These are phyloP conservation scores for Trichoderma endophyticum DNA, from an alignment of 2,329 filamentous ascomycete species.

Conservation along the genomic window DNA sequence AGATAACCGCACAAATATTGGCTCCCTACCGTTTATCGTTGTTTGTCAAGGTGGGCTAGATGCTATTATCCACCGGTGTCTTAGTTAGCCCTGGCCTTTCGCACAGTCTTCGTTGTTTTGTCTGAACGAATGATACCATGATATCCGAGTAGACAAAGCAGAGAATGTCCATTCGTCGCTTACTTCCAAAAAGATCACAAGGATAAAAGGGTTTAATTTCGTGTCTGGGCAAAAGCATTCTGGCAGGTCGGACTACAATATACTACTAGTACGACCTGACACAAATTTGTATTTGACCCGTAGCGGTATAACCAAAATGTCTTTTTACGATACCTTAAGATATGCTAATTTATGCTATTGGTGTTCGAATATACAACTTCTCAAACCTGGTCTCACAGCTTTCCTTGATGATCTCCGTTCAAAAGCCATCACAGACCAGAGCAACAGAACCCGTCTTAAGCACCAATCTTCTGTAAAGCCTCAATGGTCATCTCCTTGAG, in stretches of 20 bases:
- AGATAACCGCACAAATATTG: neutral
- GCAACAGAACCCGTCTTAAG: neutral
- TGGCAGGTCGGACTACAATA: neutral
- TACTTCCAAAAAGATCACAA: neutral
- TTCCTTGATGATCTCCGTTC: neutral
- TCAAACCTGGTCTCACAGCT: neutral
- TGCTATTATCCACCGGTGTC: neutral
- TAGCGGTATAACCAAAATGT: neutral
- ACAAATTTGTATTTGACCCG: neutral
- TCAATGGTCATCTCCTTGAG: neutral
- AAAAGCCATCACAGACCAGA: neutral
- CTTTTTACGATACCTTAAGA: neutral
- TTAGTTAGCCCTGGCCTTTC: neutral
- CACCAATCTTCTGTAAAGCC: neutral
- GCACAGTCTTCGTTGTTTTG: neutral
- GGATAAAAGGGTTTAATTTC: neutral
- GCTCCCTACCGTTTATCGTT: too few relatives aligned
- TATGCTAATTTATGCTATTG: neutral
- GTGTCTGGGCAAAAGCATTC: neutral
- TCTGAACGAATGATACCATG: neutral
- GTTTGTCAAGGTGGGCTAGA: neutral
- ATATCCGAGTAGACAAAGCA: neutral
- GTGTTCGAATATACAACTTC: neutral
- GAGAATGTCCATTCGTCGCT: neutral
- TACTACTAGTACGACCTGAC: neutral